Evolutionary conservation across 306 rosid genomes (phyloP), one percentile per base, ranked within the genome.

Genomic region (Carpinus fangiana): DNA sequence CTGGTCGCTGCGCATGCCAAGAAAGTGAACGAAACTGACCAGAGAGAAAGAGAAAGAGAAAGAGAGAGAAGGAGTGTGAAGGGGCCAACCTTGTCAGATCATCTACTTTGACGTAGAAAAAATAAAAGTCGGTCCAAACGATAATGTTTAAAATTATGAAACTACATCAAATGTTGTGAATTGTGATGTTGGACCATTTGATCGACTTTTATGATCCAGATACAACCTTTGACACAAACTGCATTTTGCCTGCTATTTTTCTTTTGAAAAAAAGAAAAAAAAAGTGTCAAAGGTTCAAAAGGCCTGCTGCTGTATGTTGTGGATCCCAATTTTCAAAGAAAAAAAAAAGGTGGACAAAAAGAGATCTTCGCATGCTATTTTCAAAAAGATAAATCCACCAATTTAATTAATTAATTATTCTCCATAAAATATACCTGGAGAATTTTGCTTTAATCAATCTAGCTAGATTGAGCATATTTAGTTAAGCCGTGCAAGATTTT

Each of bases 101-200:
- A 31, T 62, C 43, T 5, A 34, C 43, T 36, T 34, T 64, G 31
- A 64, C 70, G 20, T 64, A 34, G 70, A 64, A 34, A 34, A 64
- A 64, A 18, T 64, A 34, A 31, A 64, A 64, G 70, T 64, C 9
- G 21, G 70, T 34, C 46, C 70, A 31, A 31, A 2, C 9, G 18
- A 62, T 57, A 57, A 57, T 57, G 64, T 57, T 57, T n/a, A 57
- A 57, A 57, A 57, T 57, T 21, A 57, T 57, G 12, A 57, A 57
- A 14, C 12, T 11, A 57, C 34, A n/a, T 9, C 28, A 59, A 59
- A 59, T 9, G 65, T 59, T 59, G 65, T 20, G 12, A 16, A 36
- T 59, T 59, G 65, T 20, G 12, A 16, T 59, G 36, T 21, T 21
- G 65, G 28, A 14, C 34, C 36, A 59, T 59, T 59, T 9, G 65